phyloP scores from a whole-genome alignment of 1,284 basidiomycete species.

The Sphagnurus paluster region DNA sequence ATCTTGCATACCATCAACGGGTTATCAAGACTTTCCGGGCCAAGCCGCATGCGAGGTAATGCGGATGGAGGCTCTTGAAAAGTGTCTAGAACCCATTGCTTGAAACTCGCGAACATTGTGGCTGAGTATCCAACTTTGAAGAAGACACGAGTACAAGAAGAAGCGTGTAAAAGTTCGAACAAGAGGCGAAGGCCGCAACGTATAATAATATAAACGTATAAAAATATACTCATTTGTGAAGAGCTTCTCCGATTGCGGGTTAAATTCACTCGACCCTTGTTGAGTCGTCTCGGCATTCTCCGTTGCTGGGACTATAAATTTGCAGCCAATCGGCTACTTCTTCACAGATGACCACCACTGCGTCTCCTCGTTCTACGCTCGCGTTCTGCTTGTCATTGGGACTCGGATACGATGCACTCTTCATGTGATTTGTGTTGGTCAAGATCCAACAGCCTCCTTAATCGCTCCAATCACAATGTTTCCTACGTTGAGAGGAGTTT shows the following conservation, averaged over 20 bases:
- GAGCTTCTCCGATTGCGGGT: too few relatives aligned
- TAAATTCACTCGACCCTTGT: too few relatives aligned
- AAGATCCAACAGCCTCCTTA: slow-evolving; percentile 65
- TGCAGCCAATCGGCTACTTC: slow-evolving; percentile 10
- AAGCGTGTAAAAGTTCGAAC: too few relatives aligned
- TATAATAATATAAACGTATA: too few relatives aligned
- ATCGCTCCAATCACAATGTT: slow-evolving; percentile 72
- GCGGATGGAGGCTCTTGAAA: slow-evolving; percentile 36
- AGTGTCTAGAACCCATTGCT: slow-evolving; percentile 24
- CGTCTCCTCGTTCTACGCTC: slow-evolving; percentile 46
- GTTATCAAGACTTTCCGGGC: slow-evolving; percentile 49
- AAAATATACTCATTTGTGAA: too few relatives aligned
- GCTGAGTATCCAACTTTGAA: too few relatives aligned
- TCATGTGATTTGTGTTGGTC: slow-evolving; percentile 43
- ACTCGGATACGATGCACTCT: slow-evolving; percentile 38
- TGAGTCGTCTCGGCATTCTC: too few relatives aligned
- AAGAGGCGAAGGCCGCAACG: too few relatives aligned
- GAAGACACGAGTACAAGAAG: too few relatives aligned
- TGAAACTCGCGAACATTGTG: slow-evolving; percentile 28
- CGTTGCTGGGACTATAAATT: too few relatives aligned
- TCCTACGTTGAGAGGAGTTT: slow-evolving; percentile 75
- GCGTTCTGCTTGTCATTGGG: slow-evolving; percentile 59
- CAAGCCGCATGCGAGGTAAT: slow-evolving; percentile 56
- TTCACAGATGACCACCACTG: slow-evolving; percentile 41
- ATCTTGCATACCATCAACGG: slow-evolving; percentile 57